Evolutionary conservation across 2,329 filamentous ascomycete species (phyloP).

Genomic region (Alternaria triticina): DNA sequence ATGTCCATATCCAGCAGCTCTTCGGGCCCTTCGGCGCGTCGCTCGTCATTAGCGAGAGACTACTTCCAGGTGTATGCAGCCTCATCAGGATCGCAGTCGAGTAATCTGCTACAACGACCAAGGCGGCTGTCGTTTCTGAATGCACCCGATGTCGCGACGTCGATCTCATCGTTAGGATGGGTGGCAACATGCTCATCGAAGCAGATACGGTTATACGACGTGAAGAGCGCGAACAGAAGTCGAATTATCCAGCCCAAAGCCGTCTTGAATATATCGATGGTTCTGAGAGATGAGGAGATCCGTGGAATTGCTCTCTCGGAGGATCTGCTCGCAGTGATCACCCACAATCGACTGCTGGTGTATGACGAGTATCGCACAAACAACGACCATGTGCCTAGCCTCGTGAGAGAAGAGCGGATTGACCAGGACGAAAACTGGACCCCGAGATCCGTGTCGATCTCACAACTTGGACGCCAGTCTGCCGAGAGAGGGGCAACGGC

Average conservation of each 20-base stretch:
- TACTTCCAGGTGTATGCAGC: constrained; percentile 13
- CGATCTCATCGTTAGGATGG: constrained; percentile 22
- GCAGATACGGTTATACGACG: constrained; percentile 22
- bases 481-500: constrained; percentile 9
- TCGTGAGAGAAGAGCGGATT: constrained; percentile 11
- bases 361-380: constrained; percentile 23
- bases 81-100: constrained; percentile 2
- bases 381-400: background rate
- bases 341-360: constrained; percentile 23
- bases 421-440: constrained; percentile 20
- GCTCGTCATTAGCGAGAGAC: constrained; percentile 3
- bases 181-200: constrained; percentile 18
- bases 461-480: constrained; percentile 13
- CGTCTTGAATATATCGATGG: background rate
- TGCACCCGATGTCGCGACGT: constrained; percentile 18
- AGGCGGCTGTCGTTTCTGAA: constrained; percentile 2
- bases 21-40: constrained; percentile 2
- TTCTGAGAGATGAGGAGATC: constrained; percentile 16
- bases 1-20: constrained; percentile 9
- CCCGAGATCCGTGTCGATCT: constrained; percentile 23
- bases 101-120: constrained; percentile 13
- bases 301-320: constrained; percentile 25
- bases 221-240: constrained; percentile 8
- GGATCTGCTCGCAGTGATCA: constrained; percentile 29
- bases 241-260: background rate